phyloP scores from a whole-genome alignment of 352 stramenopile genomes.

The Pythium insidiosum region DNA sequence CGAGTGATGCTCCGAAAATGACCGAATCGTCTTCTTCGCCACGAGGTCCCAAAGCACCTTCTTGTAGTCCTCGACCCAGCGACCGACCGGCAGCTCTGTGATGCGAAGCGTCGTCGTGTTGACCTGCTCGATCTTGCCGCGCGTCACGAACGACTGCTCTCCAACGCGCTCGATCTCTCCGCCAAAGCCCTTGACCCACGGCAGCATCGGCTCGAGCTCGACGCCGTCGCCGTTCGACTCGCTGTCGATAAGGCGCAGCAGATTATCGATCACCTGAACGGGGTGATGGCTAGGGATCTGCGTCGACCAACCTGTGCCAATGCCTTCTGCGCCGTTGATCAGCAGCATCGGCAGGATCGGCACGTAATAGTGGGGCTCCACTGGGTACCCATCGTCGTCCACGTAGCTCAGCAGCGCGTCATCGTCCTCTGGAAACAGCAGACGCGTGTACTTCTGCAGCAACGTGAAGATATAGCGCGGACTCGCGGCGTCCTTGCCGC shows the following conservation, averaged over 20 bases:
- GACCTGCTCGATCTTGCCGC: slow-evolving; percentile 58
- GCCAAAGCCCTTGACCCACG: slow-evolving; percentile 94
- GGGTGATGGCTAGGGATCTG: slow-evolving; percentile 95
- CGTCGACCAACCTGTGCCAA: slow-evolving; percentile 97
- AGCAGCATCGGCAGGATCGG: slow-evolving; percentile 95
- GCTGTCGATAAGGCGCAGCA: slow-evolving; percentile 76
- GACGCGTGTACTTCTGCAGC: slow-evolving; percentile 92
- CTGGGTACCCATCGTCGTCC: slow-evolving; percentile 96
- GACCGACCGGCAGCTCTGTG: slow-evolving; percentile 94
- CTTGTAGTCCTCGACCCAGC: slow-evolving; percentile 99
- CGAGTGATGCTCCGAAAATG: slow-evolving; percentile 97
- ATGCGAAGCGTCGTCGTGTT: slow-evolving; percentile 95
- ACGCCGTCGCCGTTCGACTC: too few species aligned
- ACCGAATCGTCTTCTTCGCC: slow-evolving; percentile 71
- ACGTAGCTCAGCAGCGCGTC: slow-evolving; percentile 95
- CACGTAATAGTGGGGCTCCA: slow-evolving; percentile 98
- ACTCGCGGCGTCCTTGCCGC: slow-evolving; percentile 97
- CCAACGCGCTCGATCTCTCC: slow-evolving; percentile 80
- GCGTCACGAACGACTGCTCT: slow-evolving; percentile 65
- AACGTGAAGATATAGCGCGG: slow-evolving; percentile 99
- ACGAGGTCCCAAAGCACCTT: slow-evolving; percentile 91
- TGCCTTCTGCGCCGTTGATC: slow-evolving; percentile 98
- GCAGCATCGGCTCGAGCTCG: slow-evolving; percentile 73
- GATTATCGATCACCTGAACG: slow-evolving; percentile 93
- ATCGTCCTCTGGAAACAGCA: slow-evolving; percentile 98